These are phyloP conservation scores for Diaporthe citri DNA, from an alignment of 2,329 filamentous ascomycete genomes.

Conservation along the genomic window DNA sequence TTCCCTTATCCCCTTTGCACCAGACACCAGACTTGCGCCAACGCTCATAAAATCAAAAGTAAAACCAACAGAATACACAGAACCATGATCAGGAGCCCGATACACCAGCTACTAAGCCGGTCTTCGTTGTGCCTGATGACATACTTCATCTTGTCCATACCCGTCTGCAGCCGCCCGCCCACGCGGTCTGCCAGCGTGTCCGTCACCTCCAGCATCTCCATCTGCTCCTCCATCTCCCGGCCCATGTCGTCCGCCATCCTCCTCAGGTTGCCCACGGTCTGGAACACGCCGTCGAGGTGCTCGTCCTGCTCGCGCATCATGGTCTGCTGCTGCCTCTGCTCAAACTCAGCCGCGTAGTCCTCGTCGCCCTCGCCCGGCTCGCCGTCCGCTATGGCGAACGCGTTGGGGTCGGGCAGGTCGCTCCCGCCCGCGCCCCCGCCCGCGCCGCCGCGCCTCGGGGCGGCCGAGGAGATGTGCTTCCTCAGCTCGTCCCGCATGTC, in stretches of 20 bases:
- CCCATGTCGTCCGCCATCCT: slow-evolving; percentile 97
- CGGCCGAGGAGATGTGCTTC: slow-evolving; percentile 63
- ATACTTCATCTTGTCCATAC: slow-evolving; percentile 86
- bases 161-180: slow-evolving; percentile 84
- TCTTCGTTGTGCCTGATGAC: slow-evolving; percentile 94
- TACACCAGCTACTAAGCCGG: slow-evolving; percentile 88
- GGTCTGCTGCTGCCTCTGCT: slow-evolving; percentile 90
- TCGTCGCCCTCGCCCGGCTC: slow-evolving; percentile 60
- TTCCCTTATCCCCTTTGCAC: slow-evolving; percentile 11
- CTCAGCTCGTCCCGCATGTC: slow-evolving; percentile 88
- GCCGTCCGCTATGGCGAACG: slow-evolving; percentile 68
- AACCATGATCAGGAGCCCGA: slow-evolving; percentile 87
- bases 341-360: slow-evolving; percentile 82
- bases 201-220: slow-evolving; percentile 86
- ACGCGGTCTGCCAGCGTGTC: slow-evolving; percentile 90
- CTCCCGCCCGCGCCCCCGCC: slow-evolving; percentile 51
- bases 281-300: slow-evolving; percentile 91
- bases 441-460: slow-evolving; percentile 42
- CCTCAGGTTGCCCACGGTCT: slow-evolving; percentile 90
- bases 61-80: slow-evolving; percentile 88
- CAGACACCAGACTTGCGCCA: neutral
- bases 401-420: slow-evolving; percentile 64
- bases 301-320: slow-evolving; percentile 97
- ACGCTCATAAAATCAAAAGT: slow-evolving; percentile 70
- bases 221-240: slow-evolving; percentile 94